Conservation (phyloP, 495 filamentous ascomycete species). For the Neurospora hispaniola region DNA sequence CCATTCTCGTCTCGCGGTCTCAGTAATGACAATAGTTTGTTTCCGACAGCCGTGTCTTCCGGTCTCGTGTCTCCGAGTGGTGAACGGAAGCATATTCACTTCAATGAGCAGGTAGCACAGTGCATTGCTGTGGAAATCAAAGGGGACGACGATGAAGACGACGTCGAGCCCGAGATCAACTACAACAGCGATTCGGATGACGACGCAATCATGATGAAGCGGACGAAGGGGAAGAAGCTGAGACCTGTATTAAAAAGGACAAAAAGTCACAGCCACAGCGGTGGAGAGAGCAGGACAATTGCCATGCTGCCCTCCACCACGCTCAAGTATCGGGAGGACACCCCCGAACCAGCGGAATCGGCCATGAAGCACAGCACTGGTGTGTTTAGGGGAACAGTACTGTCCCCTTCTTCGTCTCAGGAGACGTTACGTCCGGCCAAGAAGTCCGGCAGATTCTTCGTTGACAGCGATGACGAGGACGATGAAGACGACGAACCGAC, state of each 20-base stretch:
- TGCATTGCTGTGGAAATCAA: slow-evolving; percentile 90
- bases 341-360: slow-evolving; percentile 56
- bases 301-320: slow-evolving; percentile 88
- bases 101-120: slow-evolving; percentile 90
- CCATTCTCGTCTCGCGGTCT: slow-evolving; percentile 44
- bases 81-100: slow-evolving; percentile 81
- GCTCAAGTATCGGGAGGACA: slow-evolving; percentile 77
- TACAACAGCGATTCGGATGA: slow-evolving; percentile 57
- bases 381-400: slow-evolving; percentile 38
- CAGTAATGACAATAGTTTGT: slow-evolving; percentile 46
- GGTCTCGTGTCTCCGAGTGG: slow-evolving; percentile 54
- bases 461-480: slow-evolving; percentile 36
- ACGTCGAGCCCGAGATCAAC: slow-evolving; percentile 34
- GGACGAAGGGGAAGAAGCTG: slow-evolving; percentile 32
- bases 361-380: slow-evolving; percentile 42
- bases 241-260: slow-evolving; percentile 34
- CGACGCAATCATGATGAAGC: slow-evolving; percentile 79
- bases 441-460: slow-evolving; percentile 58
- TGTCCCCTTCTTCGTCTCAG: slow-evolving; percentile 59
- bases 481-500: slow-evolving; percentile 49
- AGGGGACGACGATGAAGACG: slow-evolving; percentile 59
- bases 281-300: slow-evolving; percentile 74
- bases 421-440: slow-evolving; percentile 66
- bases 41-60: slow-evolving; percentile 50
- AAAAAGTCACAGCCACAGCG: slow-evolving; percentile 37